A percentile compares a stretch with the other conserved stretches of the same genome.
phyloP scores from a whole-genome alignment of 768 basidiomycete species.

The Mycena belliarum region DNA sequence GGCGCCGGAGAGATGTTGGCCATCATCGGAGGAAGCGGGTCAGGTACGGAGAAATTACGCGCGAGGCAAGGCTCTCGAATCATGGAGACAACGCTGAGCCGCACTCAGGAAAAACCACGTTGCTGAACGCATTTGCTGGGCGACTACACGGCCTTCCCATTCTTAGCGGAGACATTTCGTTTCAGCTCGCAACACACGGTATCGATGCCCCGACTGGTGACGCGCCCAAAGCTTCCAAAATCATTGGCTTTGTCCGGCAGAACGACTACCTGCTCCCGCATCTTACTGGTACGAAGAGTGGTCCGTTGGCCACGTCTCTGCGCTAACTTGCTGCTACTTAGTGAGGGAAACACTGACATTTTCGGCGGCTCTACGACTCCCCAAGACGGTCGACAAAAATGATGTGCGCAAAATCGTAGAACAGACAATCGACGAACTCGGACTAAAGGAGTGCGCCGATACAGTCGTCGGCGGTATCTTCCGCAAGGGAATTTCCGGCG shows the following conservation, averaged over 20 bases:
- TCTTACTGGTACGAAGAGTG: slow-evolving; percentile 23
- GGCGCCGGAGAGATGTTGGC: slow-evolving; percentile 21
- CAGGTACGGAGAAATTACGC: slow-evolving; percentile 3
- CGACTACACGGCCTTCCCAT: slow-evolving; percentile 17
- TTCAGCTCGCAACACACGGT: slow-evolving; percentile 5
- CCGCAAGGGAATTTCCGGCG: slow-evolving; percentile 50
- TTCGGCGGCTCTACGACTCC: slow-evolving; percentile 39
- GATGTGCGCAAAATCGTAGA: slow-evolving; percentile 38
- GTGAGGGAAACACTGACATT: slow-evolving; percentile 41
- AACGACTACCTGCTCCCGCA: slow-evolving; percentile 40
- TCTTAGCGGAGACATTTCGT: slow-evolving; percentile 18
- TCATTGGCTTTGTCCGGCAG: slow-evolving; percentile 42
- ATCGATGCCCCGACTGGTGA: neutral
- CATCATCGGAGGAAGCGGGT: slow-evolving; percentile 20
- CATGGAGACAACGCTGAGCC: neutral
- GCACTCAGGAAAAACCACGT: slow-evolving; percentile 5
- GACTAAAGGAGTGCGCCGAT: slow-evolving; percentile 42
- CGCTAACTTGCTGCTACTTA: slow-evolving; percentile 20
- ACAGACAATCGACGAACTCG: slow-evolving; percentile 44
- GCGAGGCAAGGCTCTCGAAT: too few relatives aligned
- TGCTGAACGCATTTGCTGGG: slow-evolving; percentile 21
- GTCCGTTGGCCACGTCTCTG: neutral
- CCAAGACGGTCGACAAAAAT: slow-evolving; percentile 28
- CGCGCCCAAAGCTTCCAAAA: slow-evolving; percentile 18
- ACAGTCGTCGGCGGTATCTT: slow-evolving; percentile 44